A percentile compares a stretch with the other conserved stretches of the same genome.
These are phyloP conservation scores for Lecanosticta acicola DNA, from an alignment of 2,329 filamentous ascomycete genomes.

Conservation along the genomic window DNA sequence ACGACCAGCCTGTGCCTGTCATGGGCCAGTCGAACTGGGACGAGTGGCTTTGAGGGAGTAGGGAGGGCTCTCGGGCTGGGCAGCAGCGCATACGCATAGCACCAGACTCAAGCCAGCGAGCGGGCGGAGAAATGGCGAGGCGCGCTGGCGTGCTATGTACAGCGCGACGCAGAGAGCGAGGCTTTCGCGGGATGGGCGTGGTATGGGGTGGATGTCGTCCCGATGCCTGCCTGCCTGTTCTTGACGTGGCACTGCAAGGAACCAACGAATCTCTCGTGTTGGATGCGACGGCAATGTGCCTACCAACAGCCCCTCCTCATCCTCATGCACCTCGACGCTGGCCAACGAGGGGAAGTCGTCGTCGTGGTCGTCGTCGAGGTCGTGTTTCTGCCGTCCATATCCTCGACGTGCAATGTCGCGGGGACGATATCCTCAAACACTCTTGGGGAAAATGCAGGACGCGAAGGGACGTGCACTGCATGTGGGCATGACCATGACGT, in stretches of 20 bases:
- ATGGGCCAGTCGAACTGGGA: neutral
- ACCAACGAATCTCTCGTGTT: constrained; percentile 1
- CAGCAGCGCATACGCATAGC: constrained; percentile 2
- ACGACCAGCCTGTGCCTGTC: no score
- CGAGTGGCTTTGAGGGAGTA: neutral
- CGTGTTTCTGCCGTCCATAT: neutral
- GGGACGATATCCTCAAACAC: no score
- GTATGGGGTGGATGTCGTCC: neutral
- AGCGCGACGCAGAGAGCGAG: no score
- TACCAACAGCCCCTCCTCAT: no score
- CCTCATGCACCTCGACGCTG: no score
- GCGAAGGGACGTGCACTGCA: neutral
- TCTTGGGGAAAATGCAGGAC: neutral
- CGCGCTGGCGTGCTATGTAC: no score
- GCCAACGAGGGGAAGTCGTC: neutral
- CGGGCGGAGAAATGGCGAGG: no score
- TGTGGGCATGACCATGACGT: neutral
- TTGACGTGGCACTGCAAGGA: constrained; percentile 12
- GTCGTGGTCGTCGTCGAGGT: no score
- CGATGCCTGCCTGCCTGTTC: constrained; percentile 8
- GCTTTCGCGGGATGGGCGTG: no score
- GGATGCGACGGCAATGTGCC: no score
- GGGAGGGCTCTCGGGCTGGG: neutral
- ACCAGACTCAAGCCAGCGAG: no score
- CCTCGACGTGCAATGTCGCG: no score